Evolutionary conservation across 306 rosid species (phyloP), one percentile per base, ranked within the genome.

Genomic region (Sicyos edulis): DNA sequence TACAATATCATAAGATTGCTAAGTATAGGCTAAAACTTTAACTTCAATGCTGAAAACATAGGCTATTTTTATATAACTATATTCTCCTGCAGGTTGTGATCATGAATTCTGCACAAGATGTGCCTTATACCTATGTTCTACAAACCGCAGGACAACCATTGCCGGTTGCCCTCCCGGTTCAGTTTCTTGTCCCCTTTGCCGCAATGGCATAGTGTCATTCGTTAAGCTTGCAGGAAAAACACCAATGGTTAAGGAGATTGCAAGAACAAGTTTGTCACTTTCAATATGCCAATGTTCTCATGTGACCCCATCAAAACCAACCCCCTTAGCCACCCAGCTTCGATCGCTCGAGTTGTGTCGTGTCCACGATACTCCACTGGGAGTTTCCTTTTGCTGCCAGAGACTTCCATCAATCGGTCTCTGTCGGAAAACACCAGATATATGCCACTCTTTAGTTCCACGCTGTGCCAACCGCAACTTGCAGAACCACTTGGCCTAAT

Each of bases 161-260:
- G 75, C 72, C 19, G 80, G 81, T 21, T 90, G 89, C 8, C 88
- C 92, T 8, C 88, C 89, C 8, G 99, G 99, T 54, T 88, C 99
- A 72, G 90, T 93, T 15, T 88, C 97, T 0, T 93, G 99, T 73
- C 97, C 99, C 49, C 96, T 93, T 20, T 93, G 99, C 77, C 79
- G 99, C 42, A 92, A 87, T 16, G 89, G 97, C 69, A 91, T 93
- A 69, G 95, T 93, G 57, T 81, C 92, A 20, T 95, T 89, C 78
- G 83, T 80, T 12, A 89, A 83, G 84, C 99, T 95, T 74, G 80
- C 83, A 1, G 29, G 3, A 10, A 72, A 87, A 42, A 77, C 76
- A 65, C 83, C 91, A 0, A 54, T 77, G 55, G 78, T 51, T 0
- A 87, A 81, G 80, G 86, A 74, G 50, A 74, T 64, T 45, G 73